phyloP scores from a whole-genome alignment of 176 grass and related monocot genomes.

The Carex pumila region DNA sequence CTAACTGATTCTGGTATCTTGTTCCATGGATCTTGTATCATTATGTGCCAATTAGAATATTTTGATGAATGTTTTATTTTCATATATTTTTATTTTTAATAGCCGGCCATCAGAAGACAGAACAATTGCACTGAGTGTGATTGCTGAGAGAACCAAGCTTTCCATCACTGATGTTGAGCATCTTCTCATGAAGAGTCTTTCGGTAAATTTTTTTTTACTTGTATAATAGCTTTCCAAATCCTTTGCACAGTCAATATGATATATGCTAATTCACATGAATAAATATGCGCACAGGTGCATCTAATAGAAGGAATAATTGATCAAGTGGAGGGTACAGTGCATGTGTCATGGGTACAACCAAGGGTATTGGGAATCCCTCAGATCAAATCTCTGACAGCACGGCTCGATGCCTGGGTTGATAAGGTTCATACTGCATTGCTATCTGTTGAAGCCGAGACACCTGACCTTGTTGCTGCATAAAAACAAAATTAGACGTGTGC shows the following conservation, averaged over 20 bases:
- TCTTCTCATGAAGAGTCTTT: conserved; percentile 97
- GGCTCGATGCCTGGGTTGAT: conserved; percentile 68
- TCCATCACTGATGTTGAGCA: conserved; percentile 69
- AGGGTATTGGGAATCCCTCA: conserved; percentile 79
- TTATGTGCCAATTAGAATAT: neutral
- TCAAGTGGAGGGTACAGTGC: conserved; percentile 75
- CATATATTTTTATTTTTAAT: conserved; percentile 26
- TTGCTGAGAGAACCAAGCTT: conserved; percentile 71
- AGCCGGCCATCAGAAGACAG: conserved; percentile 80
- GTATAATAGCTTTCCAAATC: neutral
- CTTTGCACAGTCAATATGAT: neutral
- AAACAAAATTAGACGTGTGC: conserved; percentile 4
- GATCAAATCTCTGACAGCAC: conserved; percentile 64
- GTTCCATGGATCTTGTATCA: neutral
- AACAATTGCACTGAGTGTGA: conserved; percentile 68
- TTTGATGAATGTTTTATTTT: conserved; percentile 4
- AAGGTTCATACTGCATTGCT: conserved; percentile 74
- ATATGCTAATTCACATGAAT: neutral
- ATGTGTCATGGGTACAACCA: conserved; percentile 83
- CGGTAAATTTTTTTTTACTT: conserved; percentile 47
- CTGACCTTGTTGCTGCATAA: conserved; percentile 72
- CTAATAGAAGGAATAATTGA: conserved; percentile 96
- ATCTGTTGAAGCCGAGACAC: conserved; percentile 83
- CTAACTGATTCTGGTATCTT: neutral
- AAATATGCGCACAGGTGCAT: conserved; percentile 55